Conservation (phyloP, 1,284 basidiomycete species). For the Polyporus tsugae region DNA sequence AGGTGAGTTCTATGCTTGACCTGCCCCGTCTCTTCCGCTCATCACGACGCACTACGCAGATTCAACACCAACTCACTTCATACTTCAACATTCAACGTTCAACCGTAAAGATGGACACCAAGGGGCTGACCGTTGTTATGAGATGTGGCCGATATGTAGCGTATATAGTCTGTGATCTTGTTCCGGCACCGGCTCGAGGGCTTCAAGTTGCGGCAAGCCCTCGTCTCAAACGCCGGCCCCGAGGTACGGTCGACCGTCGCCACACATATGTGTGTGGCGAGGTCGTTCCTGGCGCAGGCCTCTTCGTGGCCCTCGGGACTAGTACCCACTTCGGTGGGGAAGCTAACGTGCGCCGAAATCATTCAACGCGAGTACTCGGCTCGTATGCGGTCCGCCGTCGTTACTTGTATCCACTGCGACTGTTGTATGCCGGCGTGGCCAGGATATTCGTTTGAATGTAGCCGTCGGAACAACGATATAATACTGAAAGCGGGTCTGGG, state of each 20-base stretch:
- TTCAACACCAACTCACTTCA: too few species aligned
- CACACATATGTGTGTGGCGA: background rate
- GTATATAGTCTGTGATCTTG: background rate
- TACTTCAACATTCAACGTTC: background rate
- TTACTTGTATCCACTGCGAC: background rate
- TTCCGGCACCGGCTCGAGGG: constrained; percentile 3
- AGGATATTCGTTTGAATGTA: too few species aligned
- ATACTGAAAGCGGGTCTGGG: too few species aligned
- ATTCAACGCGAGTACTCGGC: background rate
- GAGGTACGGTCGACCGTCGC: constrained; percentile 20
- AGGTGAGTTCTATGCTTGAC: background rate
- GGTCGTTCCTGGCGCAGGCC: constrained; percentile 24
- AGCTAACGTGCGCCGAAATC: constrained; percentile 25
- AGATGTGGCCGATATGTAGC: background rate
- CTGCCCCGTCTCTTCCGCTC: background rate
- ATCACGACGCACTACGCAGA: background rate
- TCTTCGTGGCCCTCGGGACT: constrained; percentile 26
- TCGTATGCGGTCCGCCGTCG: background rate
- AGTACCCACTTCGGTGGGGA: constrained; percentile 22
- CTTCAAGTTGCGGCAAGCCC: background rate
- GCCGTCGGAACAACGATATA: too few species aligned
- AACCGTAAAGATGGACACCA: background rate
- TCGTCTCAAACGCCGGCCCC: constrained; percentile 12
- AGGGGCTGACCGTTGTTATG: background rate
- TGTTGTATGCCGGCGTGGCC: too few species aligned